Evolutionary conservation across 768 basidiomycete species (phyloP).

Genomic region (Naganishia onofrii): DNA sequence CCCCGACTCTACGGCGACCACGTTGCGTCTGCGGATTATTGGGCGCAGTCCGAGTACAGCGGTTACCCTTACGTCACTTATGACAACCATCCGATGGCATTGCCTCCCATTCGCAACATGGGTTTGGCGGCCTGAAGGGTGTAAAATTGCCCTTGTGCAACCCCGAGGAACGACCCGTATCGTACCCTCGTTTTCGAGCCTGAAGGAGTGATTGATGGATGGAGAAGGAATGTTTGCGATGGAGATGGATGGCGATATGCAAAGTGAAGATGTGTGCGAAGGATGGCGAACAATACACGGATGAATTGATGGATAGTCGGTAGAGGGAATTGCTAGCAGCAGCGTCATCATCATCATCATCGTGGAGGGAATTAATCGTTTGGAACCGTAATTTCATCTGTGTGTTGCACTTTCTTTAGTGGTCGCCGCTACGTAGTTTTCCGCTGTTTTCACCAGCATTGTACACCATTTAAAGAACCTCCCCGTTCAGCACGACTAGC

Average conservation of each 20-base stretch:
- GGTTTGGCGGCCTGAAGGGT: constrained; percentile 17
- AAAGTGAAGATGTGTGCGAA: constrained; percentile 8
- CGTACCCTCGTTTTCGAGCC: constrained; percentile 1
- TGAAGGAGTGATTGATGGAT: constrained; percentile 14
- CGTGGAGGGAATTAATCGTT: constrained; percentile 8
- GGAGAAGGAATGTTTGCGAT: constrained; percentile 1
- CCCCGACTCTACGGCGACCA: not conserved
- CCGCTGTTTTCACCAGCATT: constrained; percentile 4
- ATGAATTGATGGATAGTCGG: constrained; percentile 2
- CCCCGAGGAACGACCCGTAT: not conserved
- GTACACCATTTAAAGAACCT: constrained; percentile 20
- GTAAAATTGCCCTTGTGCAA: constrained; percentile 7
- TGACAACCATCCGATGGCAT: constrained; percentile 23
- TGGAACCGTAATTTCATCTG: not conserved
- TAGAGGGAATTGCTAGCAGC: constrained; percentile 8
- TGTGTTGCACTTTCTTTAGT: not conserved
- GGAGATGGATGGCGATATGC: not conserved
- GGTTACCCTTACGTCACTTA: constrained; percentile 15
- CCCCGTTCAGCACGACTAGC: constrained; percentile 20
- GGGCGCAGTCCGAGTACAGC: constrained; percentile 20
- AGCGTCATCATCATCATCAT: not conserved
- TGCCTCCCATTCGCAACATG: constrained; percentile 25
- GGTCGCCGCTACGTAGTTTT: not conserved
- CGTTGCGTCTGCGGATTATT: constrained; percentile 2
- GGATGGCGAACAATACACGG: constrained; percentile 7